phyloP scores from a whole-genome alignment of 2,329 filamentous ascomycete species.

The Talaromyces atroroseus region DNA sequence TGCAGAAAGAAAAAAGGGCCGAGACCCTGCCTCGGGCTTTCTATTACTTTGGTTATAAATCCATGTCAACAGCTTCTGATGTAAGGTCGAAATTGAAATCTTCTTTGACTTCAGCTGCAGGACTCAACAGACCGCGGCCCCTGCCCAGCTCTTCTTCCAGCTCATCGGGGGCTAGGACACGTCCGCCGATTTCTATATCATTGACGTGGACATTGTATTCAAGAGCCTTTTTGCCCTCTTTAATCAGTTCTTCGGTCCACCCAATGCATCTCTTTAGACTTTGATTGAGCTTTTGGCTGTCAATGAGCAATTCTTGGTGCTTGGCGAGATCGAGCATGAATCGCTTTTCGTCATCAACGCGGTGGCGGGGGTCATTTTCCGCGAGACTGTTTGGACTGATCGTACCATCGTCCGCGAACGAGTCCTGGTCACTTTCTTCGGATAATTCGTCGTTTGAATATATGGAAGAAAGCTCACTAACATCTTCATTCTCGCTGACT shows the following conservation, averaged over 20 bases:
- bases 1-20: neutral
- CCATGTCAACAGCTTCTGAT: neutral
- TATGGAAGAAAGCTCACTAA: conserved; percentile 26
- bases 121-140: conserved; percentile 30
- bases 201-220: conserved; percentile 72
- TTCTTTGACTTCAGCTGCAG: conserved; percentile 18
- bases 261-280: conserved; percentile 83
- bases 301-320: conserved; percentile 77
- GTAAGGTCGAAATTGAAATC: conserved; percentile 2
- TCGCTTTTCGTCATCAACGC: conserved; percentile 72
- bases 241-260: conserved; percentile 86
- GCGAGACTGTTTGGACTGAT: conserved; percentile 30
- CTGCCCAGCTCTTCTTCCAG: conserved; percentile 22
- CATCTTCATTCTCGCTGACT: conserved; percentile 40
- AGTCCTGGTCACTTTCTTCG: conserved; percentile 36
- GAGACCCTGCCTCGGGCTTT: conserved; percentile 4
- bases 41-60: neutral
- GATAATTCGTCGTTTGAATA: conserved; percentile 32
- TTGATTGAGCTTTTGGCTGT: conserved; percentile 83
- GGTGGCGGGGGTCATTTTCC: conserved; percentile 46
- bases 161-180: conserved; percentile 69
- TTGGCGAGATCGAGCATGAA: conserved; percentile 80
- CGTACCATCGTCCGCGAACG: conserved; percentile 29
- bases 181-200: conserved; percentile 75
- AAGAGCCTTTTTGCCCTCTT: conserved; percentile 79